phyloP scores from a whole-genome alignment of 345 rosid genomes.

The Clarkia xantiana region DNA sequence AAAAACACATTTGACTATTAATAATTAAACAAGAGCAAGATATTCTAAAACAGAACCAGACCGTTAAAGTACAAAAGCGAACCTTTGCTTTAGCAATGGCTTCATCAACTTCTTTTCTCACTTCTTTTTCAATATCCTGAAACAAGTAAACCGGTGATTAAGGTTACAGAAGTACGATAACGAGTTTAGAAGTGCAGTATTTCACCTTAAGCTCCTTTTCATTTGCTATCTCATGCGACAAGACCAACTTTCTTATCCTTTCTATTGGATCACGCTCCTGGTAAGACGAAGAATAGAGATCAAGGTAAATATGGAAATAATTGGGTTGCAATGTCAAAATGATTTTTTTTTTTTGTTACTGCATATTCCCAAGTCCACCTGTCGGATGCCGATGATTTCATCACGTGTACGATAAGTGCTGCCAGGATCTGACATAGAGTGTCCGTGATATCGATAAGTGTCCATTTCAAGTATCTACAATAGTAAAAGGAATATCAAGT shows the following conservation, averaged over 20 bases:
- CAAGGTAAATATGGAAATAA: not conserved
- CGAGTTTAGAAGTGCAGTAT: not conserved
- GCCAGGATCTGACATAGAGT: slow-evolving; percentile 99
- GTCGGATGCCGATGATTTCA: slow-evolving; percentile 86
- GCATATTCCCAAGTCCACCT: slow-evolving; percentile 42
- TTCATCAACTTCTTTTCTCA: slow-evolving; percentile 78
- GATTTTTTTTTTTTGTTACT: not conserved
- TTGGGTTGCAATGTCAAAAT: not conserved
- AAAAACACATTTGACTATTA: too few relatives aligned
- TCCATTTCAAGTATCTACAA: slow-evolving; percentile 96
- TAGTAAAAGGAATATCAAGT: too few relatives aligned
- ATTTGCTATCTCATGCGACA: slow-evolving; percentile 68
- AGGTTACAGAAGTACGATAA: not conserved
- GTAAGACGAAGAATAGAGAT: not conserved
- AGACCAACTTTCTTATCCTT: slow-evolving; percentile 66
- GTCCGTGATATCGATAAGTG: slow-evolving; percentile 97
- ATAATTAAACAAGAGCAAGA: too few relatives aligned
- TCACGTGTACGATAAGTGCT: slow-evolving; percentile 99
- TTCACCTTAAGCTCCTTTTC: slow-evolving; percentile 92
- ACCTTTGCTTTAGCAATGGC: slow-evolving; percentile 98
- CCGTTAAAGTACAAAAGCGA: slow-evolving; percentile 8
- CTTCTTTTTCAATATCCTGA: slow-evolving; percentile 88
- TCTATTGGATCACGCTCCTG: slow-evolving; percentile 95
- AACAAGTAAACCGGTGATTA: not conserved
- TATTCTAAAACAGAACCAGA: not conserved